Evolutionary conservation across 257 asterid species (phyloP).

Genomic region (Solanum pimpinellifolium): DNA sequence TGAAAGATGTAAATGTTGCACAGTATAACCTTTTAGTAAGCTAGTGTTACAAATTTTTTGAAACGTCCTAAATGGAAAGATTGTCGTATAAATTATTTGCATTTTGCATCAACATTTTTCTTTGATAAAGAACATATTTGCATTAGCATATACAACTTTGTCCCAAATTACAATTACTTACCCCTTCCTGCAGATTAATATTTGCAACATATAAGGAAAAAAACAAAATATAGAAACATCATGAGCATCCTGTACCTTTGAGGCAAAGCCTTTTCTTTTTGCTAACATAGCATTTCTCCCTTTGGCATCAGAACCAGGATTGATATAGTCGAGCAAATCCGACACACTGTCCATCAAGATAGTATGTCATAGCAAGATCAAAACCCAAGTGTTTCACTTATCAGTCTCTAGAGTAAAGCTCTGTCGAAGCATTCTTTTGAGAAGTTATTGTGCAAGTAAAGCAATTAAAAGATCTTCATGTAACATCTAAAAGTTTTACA

Average conservation of each 20-base stretch:
- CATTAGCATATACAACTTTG: neutral
- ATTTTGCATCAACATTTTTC: neutral
- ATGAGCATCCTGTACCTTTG: conserved; percentile 39
- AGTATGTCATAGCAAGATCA: neutral
- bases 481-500: neutral
- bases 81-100: neutral
- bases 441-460: neutral
- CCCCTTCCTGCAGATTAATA: neutral
- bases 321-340: conserved; percentile 92
- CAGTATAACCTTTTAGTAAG: neutral
- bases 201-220: neutral
- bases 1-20: neutral
- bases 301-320: conserved; percentile 64
- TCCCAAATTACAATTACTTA: neutral
- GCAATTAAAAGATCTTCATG: neutral
- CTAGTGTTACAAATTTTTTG: neutral
- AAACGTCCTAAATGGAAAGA: neutral
- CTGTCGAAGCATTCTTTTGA: neutral
- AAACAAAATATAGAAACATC: neutral
- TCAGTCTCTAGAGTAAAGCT: neutral
- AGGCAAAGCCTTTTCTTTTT: conserved; percentile 48
- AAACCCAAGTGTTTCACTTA: neutral
- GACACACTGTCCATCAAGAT: conserved; percentile 68
- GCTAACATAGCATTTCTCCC: conserved; percentile 42
- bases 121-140: neutral